These are phyloP conservation scores for Camellia sinensis DNA, from an alignment of 148 eudicot species.

Conservation along the genomic window DNA sequence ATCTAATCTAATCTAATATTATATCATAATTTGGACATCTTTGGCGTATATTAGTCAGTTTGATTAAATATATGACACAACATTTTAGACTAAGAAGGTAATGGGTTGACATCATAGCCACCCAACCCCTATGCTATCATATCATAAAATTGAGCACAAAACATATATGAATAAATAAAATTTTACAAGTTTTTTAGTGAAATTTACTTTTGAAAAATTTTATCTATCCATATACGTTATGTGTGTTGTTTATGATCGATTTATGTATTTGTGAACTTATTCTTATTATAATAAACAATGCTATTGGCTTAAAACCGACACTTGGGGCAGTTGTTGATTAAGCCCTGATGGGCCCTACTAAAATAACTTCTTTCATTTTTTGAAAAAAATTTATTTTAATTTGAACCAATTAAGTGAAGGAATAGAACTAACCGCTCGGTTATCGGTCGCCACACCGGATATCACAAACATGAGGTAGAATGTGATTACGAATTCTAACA, in stretches of 20 bases:
- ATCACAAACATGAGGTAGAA: conserved; percentile 60
- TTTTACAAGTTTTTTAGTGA: not conserved
- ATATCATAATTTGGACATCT: not conserved
- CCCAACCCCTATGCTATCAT: not conserved
- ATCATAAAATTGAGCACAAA: too few relatives aligned
- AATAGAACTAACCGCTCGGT: conserved; percentile 40
- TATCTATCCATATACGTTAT: too few relatives aligned
- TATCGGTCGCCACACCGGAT: conserved; percentile 50
- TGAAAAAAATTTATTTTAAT: too few relatives aligned
- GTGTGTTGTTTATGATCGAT: too few relatives aligned
- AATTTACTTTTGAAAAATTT: too few relatives aligned
- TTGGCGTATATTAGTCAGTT: not conserved
- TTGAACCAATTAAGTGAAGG: not conserved
- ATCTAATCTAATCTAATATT: not conserved
- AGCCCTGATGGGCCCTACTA: too few relatives aligned
- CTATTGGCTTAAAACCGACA: too few relatives aligned
- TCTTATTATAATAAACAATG: too few relatives aligned
- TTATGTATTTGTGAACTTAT: too few relatives aligned
- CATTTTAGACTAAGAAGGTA: not conserved
- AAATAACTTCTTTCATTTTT: too few relatives aligned
- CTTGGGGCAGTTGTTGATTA: too few relatives aligned
- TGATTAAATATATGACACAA: not conserved
- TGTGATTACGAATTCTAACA: conserved; percentile 50
- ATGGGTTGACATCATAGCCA: conserved; percentile 9
- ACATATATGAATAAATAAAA: not conserved